Conservation (phyloP, 2,329 filamentous ascomycete species). For the Epichloe scottii region DNA sequence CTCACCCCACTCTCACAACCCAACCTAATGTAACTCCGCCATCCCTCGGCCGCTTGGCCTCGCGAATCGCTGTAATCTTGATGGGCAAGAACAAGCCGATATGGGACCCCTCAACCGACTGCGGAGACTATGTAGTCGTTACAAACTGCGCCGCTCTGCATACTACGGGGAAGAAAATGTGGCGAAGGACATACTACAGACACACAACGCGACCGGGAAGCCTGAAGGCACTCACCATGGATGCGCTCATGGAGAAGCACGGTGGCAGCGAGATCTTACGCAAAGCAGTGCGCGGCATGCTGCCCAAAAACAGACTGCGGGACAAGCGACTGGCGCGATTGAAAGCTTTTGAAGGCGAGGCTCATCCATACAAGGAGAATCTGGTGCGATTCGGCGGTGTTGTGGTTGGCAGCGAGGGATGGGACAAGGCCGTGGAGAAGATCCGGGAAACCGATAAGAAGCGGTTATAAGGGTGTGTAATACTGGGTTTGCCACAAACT, state of each 20-base stretch:
- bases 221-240: conserved; percentile 84
- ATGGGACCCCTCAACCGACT: conserved; percentile 94
- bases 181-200: conserved; percentile 90
- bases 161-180: conserved; percentile 82
- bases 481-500: background rate
- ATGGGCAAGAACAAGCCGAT: conserved; percentile 99
- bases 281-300: conserved; percentile 89
- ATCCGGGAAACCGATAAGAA: conserved; percentile 36
- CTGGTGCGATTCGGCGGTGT: conserved; percentile 59
- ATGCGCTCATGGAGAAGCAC: conserved; percentile 85
- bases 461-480: conserved; percentile 30
- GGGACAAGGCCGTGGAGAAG: conserved; percentile 37
- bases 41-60: conserved; percentile 80
- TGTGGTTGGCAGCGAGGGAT: conserved; percentile 38
- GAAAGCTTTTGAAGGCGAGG: conserved; percentile 90
- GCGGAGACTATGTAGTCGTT: conserved; percentile 96
- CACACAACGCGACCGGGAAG: conserved; percentile 85
- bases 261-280: conserved; percentile 84
- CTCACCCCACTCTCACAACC: conserved; percentile 47
- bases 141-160: conserved; percentile 78
- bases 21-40: conserved; percentile 50
- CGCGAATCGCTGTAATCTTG: conserved; percentile 70
- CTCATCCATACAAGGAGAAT: conserved; percentile 87
- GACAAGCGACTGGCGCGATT: conserved; percentile 77
- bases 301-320: conserved; percentile 89